phyloP scores from a whole-genome alignment of 306 rosid species.

The Vicia faba region DNA sequence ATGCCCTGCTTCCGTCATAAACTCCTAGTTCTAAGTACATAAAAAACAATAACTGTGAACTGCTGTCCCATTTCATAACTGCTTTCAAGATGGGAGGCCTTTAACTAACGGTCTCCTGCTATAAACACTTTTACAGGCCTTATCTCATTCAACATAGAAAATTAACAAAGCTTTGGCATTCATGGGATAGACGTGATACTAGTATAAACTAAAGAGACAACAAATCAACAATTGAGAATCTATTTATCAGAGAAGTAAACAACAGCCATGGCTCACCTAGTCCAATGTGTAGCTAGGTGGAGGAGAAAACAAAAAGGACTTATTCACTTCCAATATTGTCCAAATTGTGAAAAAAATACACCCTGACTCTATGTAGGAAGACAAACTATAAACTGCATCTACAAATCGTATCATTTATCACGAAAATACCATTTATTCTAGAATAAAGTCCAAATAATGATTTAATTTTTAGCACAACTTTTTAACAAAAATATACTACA shows the following conservation, averaged over 20 bases:
- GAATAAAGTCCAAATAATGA: background rate
- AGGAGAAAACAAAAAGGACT: slow-evolving; percentile 17
- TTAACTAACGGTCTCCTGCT: background rate
- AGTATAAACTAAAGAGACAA: slow-evolving; percentile 10
- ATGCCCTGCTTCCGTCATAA: background rate
- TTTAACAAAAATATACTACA: background rate
- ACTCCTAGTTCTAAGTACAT: background rate
- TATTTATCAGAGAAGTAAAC: slow-evolving; percentile 21
- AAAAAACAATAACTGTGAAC: too few species aligned
- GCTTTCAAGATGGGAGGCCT: too few species aligned
- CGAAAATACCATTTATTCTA: background rate
- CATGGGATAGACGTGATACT: background rate
- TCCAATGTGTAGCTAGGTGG: slow-evolving; percentile 10
- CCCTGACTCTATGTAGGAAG: background rate
- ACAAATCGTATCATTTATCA: slow-evolving; percentile 15
- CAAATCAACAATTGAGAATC: slow-evolving; percentile 28
- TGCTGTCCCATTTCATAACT: too few species aligned
- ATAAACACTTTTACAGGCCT: background rate
- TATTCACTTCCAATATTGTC: slow-evolving; percentile 16
- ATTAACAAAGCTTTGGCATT: slow-evolving; percentile 11
- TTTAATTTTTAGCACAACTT: background rate
- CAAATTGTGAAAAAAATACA: slow-evolving; percentile 17
- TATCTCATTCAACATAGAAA: background rate
- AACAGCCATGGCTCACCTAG: slow-evolving; percentile 14
- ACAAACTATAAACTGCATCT: slow-evolving; percentile 13